phyloP scores from a whole-genome alignment of 257 asterid species.

The Henckelia pumila region DNA sequence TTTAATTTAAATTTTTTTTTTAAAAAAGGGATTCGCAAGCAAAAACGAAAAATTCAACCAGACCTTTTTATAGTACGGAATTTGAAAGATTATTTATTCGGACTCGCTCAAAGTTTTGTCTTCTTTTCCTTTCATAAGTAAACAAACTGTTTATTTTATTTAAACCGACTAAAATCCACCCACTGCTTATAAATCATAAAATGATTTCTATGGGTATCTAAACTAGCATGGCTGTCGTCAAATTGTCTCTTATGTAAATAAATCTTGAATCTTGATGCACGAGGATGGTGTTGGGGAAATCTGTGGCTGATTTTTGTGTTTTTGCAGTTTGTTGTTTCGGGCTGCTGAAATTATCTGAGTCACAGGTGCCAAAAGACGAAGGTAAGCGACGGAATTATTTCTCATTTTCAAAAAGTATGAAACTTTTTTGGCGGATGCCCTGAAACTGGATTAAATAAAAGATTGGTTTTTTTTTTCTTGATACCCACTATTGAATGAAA shows the following conservation, averaged over 20 bases:
- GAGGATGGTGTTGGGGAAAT: conserved; percentile 29
- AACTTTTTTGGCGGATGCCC: conserved; percentile 15
- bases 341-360: conserved; percentile 31
- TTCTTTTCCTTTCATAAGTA: too few relatives aligned
- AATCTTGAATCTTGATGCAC: conserved; percentile 22
- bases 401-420: not conserved
- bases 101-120: too few relatives aligned
- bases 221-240: too few relatives aligned
- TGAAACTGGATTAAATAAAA: conserved; percentile 12
- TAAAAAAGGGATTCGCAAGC: too few relatives aligned
- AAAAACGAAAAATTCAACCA: too few relatives aligned
- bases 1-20: too few relatives aligned
- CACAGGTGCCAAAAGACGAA: conserved; percentile 56
- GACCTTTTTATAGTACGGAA: too few relatives aligned
- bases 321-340: conserved; percentile 26
- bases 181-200: too few relatives aligned
- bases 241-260: not conserved
- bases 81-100: too few relatives aligned
- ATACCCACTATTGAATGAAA: not conserved
- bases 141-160: too few relatives aligned
- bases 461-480: not conserved
- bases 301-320: conserved; percentile 30
- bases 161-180: too few relatives aligned
- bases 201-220: too few relatives aligned
- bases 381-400: conserved; percentile 28